These are phyloP conservation scores for Clonostachys byssicola DNA, from an alignment of 2,329 filamentous ascomycete genomes.

Conservation along the genomic window DNA sequence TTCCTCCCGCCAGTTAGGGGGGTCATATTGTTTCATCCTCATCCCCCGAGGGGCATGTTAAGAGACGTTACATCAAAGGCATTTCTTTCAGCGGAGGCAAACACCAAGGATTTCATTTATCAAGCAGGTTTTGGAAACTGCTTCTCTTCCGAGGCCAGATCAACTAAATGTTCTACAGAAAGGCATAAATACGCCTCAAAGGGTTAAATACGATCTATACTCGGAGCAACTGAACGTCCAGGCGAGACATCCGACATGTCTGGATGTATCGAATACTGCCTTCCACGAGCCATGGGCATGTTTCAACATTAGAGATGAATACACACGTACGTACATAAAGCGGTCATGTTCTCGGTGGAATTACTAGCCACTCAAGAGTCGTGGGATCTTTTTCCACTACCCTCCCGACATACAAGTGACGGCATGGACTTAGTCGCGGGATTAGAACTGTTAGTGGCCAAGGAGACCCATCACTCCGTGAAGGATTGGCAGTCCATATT, in stretches of 20 bases:
- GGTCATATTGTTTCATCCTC: not conserved
- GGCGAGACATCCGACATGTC: slow-evolving; percentile 20
- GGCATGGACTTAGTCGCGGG: slow-evolving; percentile 27
- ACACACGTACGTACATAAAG: not conserved
- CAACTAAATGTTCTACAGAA: slow-evolving; percentile 36
- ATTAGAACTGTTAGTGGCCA: slow-evolving; percentile 63
- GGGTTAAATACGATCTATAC: slow-evolving; percentile 32
- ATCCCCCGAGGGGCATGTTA: slow-evolving; percentile 8
- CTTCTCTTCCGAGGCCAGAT: slow-evolving; percentile 39
- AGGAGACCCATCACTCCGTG: slow-evolving; percentile 67
- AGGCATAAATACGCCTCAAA: slow-evolving; percentile 39
- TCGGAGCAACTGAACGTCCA: slow-evolving; percentile 39
- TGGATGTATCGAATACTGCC: slow-evolving; percentile 26
- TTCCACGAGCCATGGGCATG: slow-evolving; percentile 18
- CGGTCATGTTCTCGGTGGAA: slow-evolving; percentile 19
- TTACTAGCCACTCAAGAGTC: slow-evolving; percentile 38
- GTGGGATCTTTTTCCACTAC: slow-evolving; percentile 38
- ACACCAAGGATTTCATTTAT: slow-evolving; percentile 38
- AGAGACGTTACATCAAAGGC: not conserved
- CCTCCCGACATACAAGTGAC: slow-evolving; percentile 32
- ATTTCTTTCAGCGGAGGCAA: slow-evolving; percentile 10
- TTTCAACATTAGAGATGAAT: not conserved
- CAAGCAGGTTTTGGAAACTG: slow-evolving; percentile 53
- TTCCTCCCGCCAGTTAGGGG: not conserved
- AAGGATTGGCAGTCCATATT: slow-evolving; percentile 64